These are phyloP conservation scores for Vitis hybrid DNA, from an alignment of 177 flowering plant species.

Conservation along the genomic window DNA sequence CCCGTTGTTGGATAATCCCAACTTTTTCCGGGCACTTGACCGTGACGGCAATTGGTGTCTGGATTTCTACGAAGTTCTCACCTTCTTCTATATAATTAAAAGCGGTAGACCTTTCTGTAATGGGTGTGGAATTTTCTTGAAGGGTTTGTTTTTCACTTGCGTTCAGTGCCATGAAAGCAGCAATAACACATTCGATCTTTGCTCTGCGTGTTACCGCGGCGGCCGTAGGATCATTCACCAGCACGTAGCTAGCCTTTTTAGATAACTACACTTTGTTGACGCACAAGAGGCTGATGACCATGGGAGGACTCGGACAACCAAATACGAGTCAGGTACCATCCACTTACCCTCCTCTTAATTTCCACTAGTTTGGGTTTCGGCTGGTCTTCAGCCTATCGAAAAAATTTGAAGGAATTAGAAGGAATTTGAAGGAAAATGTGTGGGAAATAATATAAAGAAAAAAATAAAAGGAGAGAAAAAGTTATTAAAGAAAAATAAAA, in stretches of 20 bases:
- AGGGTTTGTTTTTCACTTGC: slow-evolving; percentile 1
- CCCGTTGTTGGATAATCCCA: background rate
- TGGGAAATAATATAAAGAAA: too few relatives aligned
- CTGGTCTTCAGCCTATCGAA: too few relatives aligned
- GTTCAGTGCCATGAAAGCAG: background rate
- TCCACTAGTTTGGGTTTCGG: too few relatives aligned
- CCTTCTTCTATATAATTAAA: slow-evolving; percentile 11
- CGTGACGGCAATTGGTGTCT: slow-evolving; percentile 4
- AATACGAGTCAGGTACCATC: too few relatives aligned
- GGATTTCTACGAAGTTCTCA: slow-evolving; percentile 11
- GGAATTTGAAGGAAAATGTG: too few relatives aligned
- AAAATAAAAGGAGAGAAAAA: too few relatives aligned
- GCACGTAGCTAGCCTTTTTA: background rate
- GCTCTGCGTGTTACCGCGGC: background rate
- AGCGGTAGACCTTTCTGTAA: slow-evolving; percentile 2
- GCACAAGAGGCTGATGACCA: background rate
- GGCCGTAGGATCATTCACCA: background rate
- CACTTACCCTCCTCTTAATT: too few relatives aligned
- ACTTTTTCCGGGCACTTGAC: slow-evolving; percentile 5
- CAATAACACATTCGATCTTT: background rate
- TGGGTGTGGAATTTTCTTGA: background rate
- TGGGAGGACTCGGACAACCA: too few relatives aligned
- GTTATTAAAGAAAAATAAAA: too few relatives aligned
- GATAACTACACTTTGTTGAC: background rate
- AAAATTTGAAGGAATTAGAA: too few relatives aligned